Conservation (phyloP, 495 filamentous ascomycete species). For the Penicillium ochrochloron region DNA sequence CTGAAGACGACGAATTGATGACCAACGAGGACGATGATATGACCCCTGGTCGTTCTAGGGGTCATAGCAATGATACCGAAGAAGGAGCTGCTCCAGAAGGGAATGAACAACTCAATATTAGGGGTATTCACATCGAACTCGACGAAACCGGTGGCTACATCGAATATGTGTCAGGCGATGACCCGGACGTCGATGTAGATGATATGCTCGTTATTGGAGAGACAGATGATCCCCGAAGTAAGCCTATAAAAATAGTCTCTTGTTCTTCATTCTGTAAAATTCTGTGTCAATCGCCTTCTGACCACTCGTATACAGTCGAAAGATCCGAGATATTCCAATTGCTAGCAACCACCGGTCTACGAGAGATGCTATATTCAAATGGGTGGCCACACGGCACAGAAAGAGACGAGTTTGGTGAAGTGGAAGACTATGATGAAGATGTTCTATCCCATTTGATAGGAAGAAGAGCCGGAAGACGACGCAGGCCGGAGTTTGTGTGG, state of each 20-base stretch:
- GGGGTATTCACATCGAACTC: slow-evolving; percentile 55
- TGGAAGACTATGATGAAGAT: slow-evolving; percentile 37
- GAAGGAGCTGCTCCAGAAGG: slow-evolving; percentile 12
- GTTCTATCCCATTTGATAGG: slow-evolving; percentile 23
- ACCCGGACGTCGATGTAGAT: slow-evolving; percentile 39
- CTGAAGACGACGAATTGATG: slow-evolving; percentile 24
- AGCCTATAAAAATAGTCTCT: background rate
- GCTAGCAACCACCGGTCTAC: slow-evolving; percentile 42
- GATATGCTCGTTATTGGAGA: slow-evolving; percentile 42
- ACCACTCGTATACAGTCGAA: slow-evolving; percentile 33
- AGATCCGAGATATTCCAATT: slow-evolving; percentile 42
- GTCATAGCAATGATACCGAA: slow-evolving; percentile 35
- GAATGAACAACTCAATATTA: slow-evolving; percentile 39
- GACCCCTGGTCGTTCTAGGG: slow-evolving; percentile 41
- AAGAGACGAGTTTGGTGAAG: slow-evolving; percentile 23
- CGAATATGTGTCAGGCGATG: slow-evolving; percentile 38
- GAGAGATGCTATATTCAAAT: slow-evolving; percentile 42
- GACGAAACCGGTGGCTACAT: slow-evolving; percentile 38
- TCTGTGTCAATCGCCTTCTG: background rate
- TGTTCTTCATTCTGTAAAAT: background rate
- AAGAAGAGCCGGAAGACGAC: slow-evolving; percentile 26
- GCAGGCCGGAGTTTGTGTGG: slow-evolving; percentile 52
- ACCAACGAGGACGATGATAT: slow-evolving; percentile 57
- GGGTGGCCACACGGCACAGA: slow-evolving; percentile 29
- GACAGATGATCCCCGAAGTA: slow-evolving; percentile 25